Percentiles rank a stretch among this genome's conserved stretches.
Conservation (phyloP, 805 yeast species). For the Jamesozyma lodderae region DNA sequence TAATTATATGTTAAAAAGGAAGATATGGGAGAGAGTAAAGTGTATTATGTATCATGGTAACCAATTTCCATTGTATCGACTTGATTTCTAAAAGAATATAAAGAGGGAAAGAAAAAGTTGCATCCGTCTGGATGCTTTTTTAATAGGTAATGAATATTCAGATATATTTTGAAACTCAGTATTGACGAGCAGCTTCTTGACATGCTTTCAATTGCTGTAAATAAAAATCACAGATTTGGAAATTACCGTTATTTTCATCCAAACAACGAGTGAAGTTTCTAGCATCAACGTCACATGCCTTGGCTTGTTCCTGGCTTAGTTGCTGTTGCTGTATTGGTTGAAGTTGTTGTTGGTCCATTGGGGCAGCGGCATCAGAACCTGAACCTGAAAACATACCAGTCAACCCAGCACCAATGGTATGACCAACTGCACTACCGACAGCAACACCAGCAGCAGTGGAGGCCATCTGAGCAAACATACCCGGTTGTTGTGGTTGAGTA, state of each 20-base stretch:
- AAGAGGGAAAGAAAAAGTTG: too few relatives aligned
- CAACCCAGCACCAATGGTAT: conserved; percentile 91
- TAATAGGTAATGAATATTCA: too few relatives aligned
- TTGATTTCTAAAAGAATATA: too few relatives aligned
- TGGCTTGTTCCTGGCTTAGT: conserved; percentile 35
- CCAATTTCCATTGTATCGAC: too few relatives aligned
- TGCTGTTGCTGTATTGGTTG: conserved; percentile 12
- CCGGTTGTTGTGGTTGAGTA: conserved; percentile 60
- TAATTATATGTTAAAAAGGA: too few relatives aligned
- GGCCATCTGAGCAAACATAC: conserved; percentile 95
- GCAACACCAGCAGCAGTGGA: conserved; percentile 99
- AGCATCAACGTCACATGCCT: conserved; percentile 84
- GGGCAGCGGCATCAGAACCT: conserved; percentile 41
- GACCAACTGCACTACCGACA: conserved; percentile 95
- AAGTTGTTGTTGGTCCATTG: conserved; percentile 38
- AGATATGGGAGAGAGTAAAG: too few relatives aligned
- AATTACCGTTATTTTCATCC: conserved; percentile 88
- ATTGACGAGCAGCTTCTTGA: conserved; percentile 84
- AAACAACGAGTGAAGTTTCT: conserved; percentile 92
- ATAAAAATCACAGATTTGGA: conserved; percentile 95
- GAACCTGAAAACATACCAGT: conserved; percentile 73
- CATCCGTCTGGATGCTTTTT: too few relatives aligned
- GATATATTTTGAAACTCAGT: conserved; percentile 29
- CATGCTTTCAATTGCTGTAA: conserved; percentile 96
- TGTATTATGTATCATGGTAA: too few relatives aligned